Base-by-base conservation (phyloP, 1,284 basidiomycete genomes). In the Blastosporella zonata region DNA sequence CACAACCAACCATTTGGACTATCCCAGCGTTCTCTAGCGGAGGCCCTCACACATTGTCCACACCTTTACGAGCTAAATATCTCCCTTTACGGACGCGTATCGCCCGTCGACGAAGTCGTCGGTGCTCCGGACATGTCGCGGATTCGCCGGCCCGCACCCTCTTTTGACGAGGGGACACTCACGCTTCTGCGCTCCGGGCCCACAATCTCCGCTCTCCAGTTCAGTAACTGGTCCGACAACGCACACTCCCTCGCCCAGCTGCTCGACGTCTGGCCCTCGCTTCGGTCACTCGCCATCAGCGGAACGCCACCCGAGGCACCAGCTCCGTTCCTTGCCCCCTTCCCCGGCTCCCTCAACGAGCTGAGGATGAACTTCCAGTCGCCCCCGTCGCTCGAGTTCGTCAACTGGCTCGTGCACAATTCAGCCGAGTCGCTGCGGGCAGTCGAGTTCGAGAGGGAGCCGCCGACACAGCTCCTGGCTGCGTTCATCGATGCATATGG, bases 201-300 rank as follows among this genome's bases (percentile, higher is more conserved):
- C 5, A 62, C 57, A 45, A 79, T 88, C 58, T 65, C 71, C 7
- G 70, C 76, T 7, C 67, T 88, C 6, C 74, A 76, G 43, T 80
- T 87, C 59, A 75, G 72, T 59, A 87, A 87, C 60, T 87, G 82
- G 83, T 81, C 85, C 13, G 76, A 81, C 54, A 79, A 83, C 59
- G 65, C 73, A 43, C 65, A 76, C 29, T 69, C 76, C n/a, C 67
- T 86, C 43, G 65, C 71, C 37, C 81, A 84, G 62, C 74, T 88
- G 28, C 75, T 87, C 54, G 72, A 75, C 46, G 67, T 81, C 46
- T 86, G 79, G 77, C 74, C 82, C 2, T 69, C 71, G 17, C 64
- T 88, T 43, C 67, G 66, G 47, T 73, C 73, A 17, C 74, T 88
- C 35, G 69, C 74, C 46, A 72, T 87, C 46, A 74, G 75, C 47